Percentiles rank a stretch among this genome's conserved stretches.
Evolutionary conservation across 495 filamentous ascomycete species (phyloP).

Genomic region (Trichoderma gamsii): DNA sequence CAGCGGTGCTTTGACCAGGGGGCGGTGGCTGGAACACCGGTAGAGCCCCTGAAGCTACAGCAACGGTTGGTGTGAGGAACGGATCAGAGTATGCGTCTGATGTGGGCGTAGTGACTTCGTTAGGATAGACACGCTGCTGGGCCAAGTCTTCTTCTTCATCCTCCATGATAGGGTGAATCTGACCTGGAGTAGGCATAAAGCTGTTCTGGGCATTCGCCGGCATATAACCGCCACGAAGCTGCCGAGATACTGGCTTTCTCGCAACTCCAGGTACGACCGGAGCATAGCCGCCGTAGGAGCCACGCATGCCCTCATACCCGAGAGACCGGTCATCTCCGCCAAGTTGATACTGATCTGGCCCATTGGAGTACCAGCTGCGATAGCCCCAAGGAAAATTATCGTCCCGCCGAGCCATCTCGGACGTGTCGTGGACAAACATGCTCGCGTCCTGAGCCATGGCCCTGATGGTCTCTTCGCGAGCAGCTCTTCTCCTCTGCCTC

Average conservation of each 20-base stretch:
- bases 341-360: slow-evolving; percentile 32
- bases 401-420: slow-evolving; percentile 57
- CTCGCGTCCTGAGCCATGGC: slow-evolving; percentile 35
- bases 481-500: slow-evolving; percentile 32
- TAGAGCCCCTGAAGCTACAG: slow-evolving; percentile 13
- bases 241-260: slow-evolving; percentile 25
- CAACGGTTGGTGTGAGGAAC: slow-evolving; percentile 36
- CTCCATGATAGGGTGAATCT: slow-evolving; percentile 54
- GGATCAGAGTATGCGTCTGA: slow-evolving; percentile 31
- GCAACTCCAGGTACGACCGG: slow-evolving; percentile 10
- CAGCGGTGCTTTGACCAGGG: slow-evolving; percentile 11
- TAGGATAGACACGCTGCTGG: slow-evolving; percentile 32
- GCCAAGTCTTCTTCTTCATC: slow-evolving; percentile 59
- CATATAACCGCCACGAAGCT: slow-evolving; percentile 27
- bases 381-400: slow-evolving; percentile 29
- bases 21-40: slow-evolving; percentile 23
- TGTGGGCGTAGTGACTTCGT: slow-evolving; percentile 15
- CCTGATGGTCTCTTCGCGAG: slow-evolving; percentile 34
- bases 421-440: slow-evolving; percentile 26
- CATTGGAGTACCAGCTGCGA: slow-evolving; percentile 36
- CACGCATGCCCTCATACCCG: slow-evolving; percentile 39
- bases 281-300: slow-evolving; percentile 17
- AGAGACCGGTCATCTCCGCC: slow-evolving; percentile 32
- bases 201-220: slow-evolving; percentile 23
- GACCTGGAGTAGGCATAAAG: slow-evolving; percentile 23